A percentile compares a stretch with the other conserved stretches of the same genome.
phyloP scores from a whole-genome alignment of 2,329 filamentous ascomycete genomes.

The Ophiostoma himal-ulmi region DNA sequence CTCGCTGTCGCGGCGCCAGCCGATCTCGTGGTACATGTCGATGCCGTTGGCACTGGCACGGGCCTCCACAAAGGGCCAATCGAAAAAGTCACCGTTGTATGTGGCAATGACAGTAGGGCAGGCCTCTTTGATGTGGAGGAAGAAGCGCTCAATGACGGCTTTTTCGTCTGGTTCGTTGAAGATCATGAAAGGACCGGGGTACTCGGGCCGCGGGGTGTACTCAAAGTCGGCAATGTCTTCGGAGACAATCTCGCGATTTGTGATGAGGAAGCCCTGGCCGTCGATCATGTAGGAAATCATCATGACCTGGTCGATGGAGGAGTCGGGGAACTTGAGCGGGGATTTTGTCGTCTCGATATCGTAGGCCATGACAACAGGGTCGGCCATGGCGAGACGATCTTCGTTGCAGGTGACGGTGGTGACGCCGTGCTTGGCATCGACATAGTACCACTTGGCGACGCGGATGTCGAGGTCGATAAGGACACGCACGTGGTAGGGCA shows the following conservation, averaged over 20 bases:
- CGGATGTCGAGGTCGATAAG: slow-evolving; percentile 96
- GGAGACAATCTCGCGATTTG: slow-evolving; percentile 93
- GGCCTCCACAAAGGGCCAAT: slow-evolving; percentile 98
- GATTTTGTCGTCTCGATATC: slow-evolving; percentile 98
- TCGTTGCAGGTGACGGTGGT: slow-evolving; percentile 80
- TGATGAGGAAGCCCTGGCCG: slow-evolving; percentile 94
- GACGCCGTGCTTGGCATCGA: slow-evolving; percentile 87
- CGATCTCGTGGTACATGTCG: slow-evolving; percentile 98
- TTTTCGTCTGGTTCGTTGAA: slow-evolving; percentile 98
- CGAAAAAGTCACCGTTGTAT: slow-evolving; percentile 99
- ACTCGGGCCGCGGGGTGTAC: slow-evolving; percentile 95
- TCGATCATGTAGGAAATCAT: slow-evolving; percentile 99
- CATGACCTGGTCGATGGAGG: slow-evolving; percentile 94
- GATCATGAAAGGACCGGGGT: slow-evolving; percentile 90
- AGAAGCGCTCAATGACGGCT: slow-evolving; percentile 80
- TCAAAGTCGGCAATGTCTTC: slow-evolving; percentile 98
- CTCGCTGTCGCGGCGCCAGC: slow-evolving; percentile 89
- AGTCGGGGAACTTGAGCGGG: slow-evolving; percentile 93
- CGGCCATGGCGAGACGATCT: slow-evolving; percentile 80
- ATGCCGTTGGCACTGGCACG: slow-evolving; percentile 90
- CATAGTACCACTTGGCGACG: slow-evolving; percentile 93
- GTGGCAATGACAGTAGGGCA: slow-evolving; percentile 95
- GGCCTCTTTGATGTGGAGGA: slow-evolving; percentile 90
- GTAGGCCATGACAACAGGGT: slow-evolving; percentile 97
- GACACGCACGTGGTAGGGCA: slow-evolving; percentile 97